phyloP scores from a whole-genome alignment of 1,284 basidiomycete species.

The Melampsora americana region DNA sequence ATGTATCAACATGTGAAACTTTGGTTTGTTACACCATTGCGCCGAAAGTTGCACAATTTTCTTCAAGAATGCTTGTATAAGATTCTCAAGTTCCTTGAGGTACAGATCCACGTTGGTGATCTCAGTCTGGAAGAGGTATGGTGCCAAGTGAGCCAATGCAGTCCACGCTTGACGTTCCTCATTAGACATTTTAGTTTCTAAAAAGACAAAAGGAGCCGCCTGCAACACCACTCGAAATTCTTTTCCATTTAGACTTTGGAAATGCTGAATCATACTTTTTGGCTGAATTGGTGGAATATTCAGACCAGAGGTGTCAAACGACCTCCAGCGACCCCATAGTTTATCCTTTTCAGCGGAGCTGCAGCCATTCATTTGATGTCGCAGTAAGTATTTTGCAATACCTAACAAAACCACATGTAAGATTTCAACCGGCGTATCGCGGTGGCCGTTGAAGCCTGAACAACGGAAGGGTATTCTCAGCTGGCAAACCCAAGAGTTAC shows the following conservation, averaged over 20 bases:
- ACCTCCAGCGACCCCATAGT: conserved; percentile 49
- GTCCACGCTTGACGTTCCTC: conserved; percentile 52
- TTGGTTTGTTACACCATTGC: too few species aligned
- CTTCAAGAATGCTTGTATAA: conserved; percentile 53
- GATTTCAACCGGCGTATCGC: conserved; percentile 56
- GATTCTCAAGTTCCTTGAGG: conserved; percentile 50
- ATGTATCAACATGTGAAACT: conserved; percentile 48
- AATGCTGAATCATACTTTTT: conserved; percentile 52
- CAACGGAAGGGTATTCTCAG: neutral
- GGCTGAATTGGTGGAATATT: conserved; percentile 49
- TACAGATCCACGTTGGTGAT: conserved; percentile 54
- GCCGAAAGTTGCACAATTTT: conserved; percentile 51
- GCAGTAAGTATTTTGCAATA: conserved; percentile 57
- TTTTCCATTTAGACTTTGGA: conserved; percentile 53
- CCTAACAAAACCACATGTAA: conserved; percentile 55
- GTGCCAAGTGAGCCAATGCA: conserved; percentile 52
- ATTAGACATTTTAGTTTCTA: conserved; percentile 49
- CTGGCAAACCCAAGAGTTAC: too few species aligned
- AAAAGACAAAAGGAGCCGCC: conserved; percentile 55
- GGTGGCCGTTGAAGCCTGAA: conserved; percentile 53
- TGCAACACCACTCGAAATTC: conserved; percentile 56
- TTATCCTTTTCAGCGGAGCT: conserved; percentile 45
- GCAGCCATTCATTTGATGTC: conserved; percentile 51
- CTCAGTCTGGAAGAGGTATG: conserved; percentile 55
- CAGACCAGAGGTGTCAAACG: conserved; percentile 50